Evolutionary conservation across 495 filamentous ascomycete species (phyloP).

Genomic region (Hyaloscypha hepaticicola): DNA sequence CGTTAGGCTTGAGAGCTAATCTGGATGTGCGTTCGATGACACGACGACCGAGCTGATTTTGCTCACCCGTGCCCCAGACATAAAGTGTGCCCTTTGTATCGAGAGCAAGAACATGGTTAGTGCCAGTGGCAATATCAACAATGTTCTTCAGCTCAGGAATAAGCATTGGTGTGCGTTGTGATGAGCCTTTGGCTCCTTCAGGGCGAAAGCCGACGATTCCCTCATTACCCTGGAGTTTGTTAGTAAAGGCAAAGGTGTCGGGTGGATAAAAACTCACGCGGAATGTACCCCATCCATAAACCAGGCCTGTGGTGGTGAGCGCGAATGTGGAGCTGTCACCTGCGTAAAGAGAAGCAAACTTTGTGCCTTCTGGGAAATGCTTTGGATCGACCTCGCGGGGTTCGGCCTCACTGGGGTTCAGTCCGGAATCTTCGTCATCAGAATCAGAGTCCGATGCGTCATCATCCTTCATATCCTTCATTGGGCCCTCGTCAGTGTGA

Average conservation of each 20-base stretch:
- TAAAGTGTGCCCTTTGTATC: conserved; percentile 63
- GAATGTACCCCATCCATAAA: conserved; percentile 75
- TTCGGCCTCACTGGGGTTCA: conserved; percentile 60
- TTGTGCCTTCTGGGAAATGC: conserved; percentile 50
- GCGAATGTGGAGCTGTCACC: conserved; percentile 63
- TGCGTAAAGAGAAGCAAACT: conserved; percentile 59
- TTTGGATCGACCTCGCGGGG: conserved; percentile 50
- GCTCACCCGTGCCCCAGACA: conserved; percentile 72
- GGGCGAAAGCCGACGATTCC: conserved; percentile 67
- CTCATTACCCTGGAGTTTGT: conserved; percentile 52
- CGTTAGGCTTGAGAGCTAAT: conserved; percentile 63
- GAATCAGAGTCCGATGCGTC: conserved; percentile 42
- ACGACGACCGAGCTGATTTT: conserved; percentile 72
- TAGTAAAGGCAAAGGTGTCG: conserved; percentile 10
- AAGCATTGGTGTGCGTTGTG: conserved; percentile 43
- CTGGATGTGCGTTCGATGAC: conserved; percentile 59
- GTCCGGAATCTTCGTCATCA: conserved; percentile 45
- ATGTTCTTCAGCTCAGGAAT: conserved; percentile 61
- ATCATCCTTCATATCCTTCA: conserved; percentile 48
- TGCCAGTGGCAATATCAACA: conserved; percentile 57
- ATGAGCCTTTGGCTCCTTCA: conserved; percentile 18
- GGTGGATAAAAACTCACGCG: conserved; percentile 41
- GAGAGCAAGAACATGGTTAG: conserved; percentile 71
- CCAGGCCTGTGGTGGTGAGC: conserved; percentile 60
- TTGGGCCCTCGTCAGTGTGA: conserved; percentile 49